Base-by-base conservation (phyloP, 768 basidiomycete genomes). In the Amanita pallidorosea region DNA sequence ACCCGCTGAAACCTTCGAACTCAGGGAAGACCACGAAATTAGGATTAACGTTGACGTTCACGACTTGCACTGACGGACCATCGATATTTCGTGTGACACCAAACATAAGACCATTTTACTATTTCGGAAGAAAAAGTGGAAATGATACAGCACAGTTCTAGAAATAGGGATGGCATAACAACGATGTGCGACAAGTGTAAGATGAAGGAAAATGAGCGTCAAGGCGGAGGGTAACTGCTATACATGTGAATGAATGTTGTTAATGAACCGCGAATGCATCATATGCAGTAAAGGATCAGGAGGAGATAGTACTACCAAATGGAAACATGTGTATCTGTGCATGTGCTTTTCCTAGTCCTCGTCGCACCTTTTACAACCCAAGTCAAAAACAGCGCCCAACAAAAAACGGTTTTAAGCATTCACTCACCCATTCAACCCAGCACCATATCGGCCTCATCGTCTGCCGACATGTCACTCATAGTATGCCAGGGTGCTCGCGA, bases 211-310 rank as follows among this genome's bases (percentile, higher is more conserved):
- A 43, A 27, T 22, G 41, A 42, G 22, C 20, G 41, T 42, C 42
- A 27, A 40, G 42, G 42, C 18, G 22, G n/a, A 20, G 49, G 40
- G 49, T 49, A 49, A 42, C 49, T 49, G 49, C 49, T 49, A 49
- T 40, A 49, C 40, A 42, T 38, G n/a, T 37, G n/a, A 42, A 41
- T 41, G 48, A 22, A 13, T 5, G 40, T 25, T 11, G 37, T 31
- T 6, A 29, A 17, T 12, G 23, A 29, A 27, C 31, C 31, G 7
- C 15, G 47, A 18, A 47, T 37, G 47, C 22, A 23, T 17, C 13
- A 47, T 31, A 37, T 3, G 17, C 2, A 17, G 36, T 31, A 38
- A n/a, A 7, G 25, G 6, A 27, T 27, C 25, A 6, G 25, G 25
- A 29, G 17, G 12, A 34, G 31, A 34, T 47, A 47, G 46, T 34